Evolutionary conservation across 2,329 filamentous ascomycete genomes (phyloP), one percentile per base, ranked within the genome.

Genomic region (Didymellaceae sp.): DNA sequence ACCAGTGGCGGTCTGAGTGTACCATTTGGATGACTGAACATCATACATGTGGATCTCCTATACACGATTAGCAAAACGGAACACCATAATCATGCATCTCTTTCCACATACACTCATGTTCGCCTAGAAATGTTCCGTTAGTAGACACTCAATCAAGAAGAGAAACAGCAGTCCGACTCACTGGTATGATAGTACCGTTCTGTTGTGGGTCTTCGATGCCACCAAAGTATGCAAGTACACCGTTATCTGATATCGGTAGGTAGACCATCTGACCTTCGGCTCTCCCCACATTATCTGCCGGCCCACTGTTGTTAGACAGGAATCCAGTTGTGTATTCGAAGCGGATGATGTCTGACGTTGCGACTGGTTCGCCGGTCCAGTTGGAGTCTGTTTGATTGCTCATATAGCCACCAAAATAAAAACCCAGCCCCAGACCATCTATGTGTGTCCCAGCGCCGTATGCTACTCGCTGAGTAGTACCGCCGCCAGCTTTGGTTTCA

Each of bases 351-450:
- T 75, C 77, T 16, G 76, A 77, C 1, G 79, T 81, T 10, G 81
- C 81, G 24, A 79, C 62, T 1, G 76, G 74, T 6, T 73, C 65
- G 1, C 78, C 78, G 13, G 65, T 67, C 83, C 82, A 87, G 7
- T 75, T 76, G 0, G 78, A 72, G 1, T 78, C 74, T 1, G 82
- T 83, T 35, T 68, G 67, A 55, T 82, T 82, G 58, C 79, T 85
- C 49, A 82, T 72, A 79, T 81, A 87, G 31, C 85, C 85, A 33
- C 85, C 85, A 54, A 84, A 81, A 63, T 86, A 85, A 61, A 82
- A 88, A 1, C 80, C 84, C 49, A 81, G 73, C 9, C 82, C 84
- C 2, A 78, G 74, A 28, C 78, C 75, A 4, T 83, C 76, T 8
- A 85, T 76, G 2, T 80, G 77, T 8, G 80, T 77, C 10, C 82